Conservation (phyloP, 2,329 filamentous ascomycete species). For the Talaromyces funiculosus region DNA sequence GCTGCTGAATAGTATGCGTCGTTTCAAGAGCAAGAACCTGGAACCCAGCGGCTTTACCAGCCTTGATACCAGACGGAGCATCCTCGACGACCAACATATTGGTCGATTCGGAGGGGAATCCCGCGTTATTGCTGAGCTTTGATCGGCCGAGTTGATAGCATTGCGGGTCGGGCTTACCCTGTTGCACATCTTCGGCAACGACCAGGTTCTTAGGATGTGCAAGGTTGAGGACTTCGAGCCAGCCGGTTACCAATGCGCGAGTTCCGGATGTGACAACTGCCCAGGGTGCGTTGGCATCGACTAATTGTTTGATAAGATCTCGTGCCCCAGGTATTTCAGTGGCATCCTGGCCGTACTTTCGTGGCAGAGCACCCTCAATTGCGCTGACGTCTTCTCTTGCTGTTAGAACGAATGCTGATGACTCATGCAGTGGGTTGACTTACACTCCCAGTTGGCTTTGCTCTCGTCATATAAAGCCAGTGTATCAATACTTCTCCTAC, state of each 20-base stretch:
- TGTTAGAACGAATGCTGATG: not conserved
- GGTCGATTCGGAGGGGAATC: slow-evolving; percentile 36
- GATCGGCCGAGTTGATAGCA: slow-evolving; percentile 66
- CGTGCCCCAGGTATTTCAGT: slow-evolving; percentile 81
- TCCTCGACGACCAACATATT: slow-evolving; percentile 78
- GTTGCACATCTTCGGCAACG: slow-evolving; percentile 67
- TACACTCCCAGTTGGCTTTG: slow-evolving; percentile 90
- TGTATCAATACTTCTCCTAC: slow-evolving; percentile 80
- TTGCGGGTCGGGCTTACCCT: slow-evolving; percentile 71
- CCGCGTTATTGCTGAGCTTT: slow-evolving; percentile 46
- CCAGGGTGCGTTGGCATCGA: slow-evolving; percentile 63
- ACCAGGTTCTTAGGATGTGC: slow-evolving; percentile 62
- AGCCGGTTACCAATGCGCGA: slow-evolving; percentile 60
- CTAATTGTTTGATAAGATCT: slow-evolving; percentile 61
- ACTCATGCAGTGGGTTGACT: slow-evolving; percentile 33
- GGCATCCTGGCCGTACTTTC: slow-evolving; percentile 69
- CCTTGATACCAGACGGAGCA: slow-evolving; percentile 74
- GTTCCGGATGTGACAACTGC: slow-evolving; percentile 76
- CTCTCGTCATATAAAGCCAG: slow-evolving; percentile 72
- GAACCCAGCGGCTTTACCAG: slow-evolving; percentile 81
- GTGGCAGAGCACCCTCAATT: slow-evolving; percentile 72
- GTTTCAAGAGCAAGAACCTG: slow-evolving; percentile 79
- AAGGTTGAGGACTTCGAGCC: slow-evolving; percentile 63
- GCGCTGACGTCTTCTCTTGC: slow-evolving; percentile 61
- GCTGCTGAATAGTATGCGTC: slow-evolving; percentile 69